Evolutionary conservation across 345 rosid genomes (phyloP), one percentile per base, ranked within the genome.

Genomic region (Clarkia xantiana): DNA sequence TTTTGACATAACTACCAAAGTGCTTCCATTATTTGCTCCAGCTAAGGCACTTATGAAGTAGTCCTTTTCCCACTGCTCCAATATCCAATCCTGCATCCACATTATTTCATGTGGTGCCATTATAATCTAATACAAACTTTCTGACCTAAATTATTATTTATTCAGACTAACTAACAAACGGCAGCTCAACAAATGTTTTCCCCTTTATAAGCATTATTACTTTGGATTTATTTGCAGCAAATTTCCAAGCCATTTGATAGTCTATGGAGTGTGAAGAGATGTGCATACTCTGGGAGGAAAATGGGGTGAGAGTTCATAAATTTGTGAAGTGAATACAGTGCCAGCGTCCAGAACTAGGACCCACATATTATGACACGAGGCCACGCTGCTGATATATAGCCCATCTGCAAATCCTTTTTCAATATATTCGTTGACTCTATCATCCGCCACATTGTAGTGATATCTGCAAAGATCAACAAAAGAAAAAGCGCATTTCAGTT

Each of bases 321-420:
- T 78, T 77, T 82, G 93, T 40, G 78, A 57, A 43, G 59, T 43
- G 54, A 62, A 82, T 53, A 75, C 78, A 51, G 86, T 74, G 45
- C 86, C 83, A 22, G 81, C 91, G 52, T 82, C 93, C 93, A 82
- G 79, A 51, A 79, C 67, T 44, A 82, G 55, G 54, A 86, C 86
- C 93, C 93, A 82, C 0, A 79, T 69, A 57, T 67, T 79, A 58
- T 73, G 74, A 62, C 66, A 73, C 1, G 82, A 76, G 46, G 82
- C 84, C 36, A 82, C 73, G 38, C 84, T 52, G 68, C 86, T 82
- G 56, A 82, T 79, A 62, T 47, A 76, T 56, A 79, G 62, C 42
- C 82, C 86, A 69, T 79, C 86, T 52, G 71, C 76, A 1, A 58
- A 68, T 67, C 93, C 93, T 64, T 71, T 82, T 25, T 75, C 78